Percentiles rank a stretch among this genome's conserved stretches.
phyloP scores from a whole-genome alignment of 805 yeast species.

The Hagleromyces aurorensis region DNA sequence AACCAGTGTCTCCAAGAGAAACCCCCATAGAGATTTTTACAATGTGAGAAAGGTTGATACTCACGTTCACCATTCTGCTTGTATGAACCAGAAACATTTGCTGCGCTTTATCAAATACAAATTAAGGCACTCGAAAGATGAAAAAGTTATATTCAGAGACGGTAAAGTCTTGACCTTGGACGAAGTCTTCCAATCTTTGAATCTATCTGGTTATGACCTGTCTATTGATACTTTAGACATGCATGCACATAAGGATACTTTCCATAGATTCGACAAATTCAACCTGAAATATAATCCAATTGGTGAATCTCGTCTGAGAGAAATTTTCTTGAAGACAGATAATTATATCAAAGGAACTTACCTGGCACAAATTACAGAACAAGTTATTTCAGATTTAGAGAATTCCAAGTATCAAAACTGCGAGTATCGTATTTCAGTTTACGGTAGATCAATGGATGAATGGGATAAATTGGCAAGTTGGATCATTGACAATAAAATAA shows the following conservation, averaged over 20 bases:
- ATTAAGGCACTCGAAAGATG: slow-evolving; percentile 77
- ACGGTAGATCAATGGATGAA: slow-evolving; percentile 83
- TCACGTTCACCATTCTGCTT: slow-evolving; percentile 97
- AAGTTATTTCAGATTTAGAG: slow-evolving; percentile 90
- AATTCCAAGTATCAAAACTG: slow-evolving; percentile 95
- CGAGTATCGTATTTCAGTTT: slow-evolving; percentile 89
- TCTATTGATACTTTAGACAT: slow-evolving; percentile 95
- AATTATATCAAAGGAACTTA: slow-evolving; percentile 83
- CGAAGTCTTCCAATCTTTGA: slow-evolving; percentile 88
- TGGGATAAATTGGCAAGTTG: slow-evolving; percentile 95
- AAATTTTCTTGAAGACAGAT: slow-evolving; percentile 91
- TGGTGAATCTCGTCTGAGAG: slow-evolving; percentile 96
- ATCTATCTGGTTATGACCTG: slow-evolving; percentile 87
- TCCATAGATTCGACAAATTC: slow-evolving; percentile 96
- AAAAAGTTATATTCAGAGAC: slow-evolving; percentile 90
- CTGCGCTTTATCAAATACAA: slow-evolving; percentile 91
- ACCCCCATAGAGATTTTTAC: slow-evolving; percentile 80
- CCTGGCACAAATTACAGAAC: slow-evolving; percentile 87
- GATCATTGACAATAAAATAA: slow-evolving; percentile 87
- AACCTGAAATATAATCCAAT: slow-evolving; percentile 95
- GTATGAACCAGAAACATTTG: slow-evolving; percentile 97
- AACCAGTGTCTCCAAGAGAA: slow-evolving; percentile 77
- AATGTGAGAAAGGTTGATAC: slow-evolving; percentile 48
- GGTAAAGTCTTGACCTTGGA: slow-evolving; percentile 75
- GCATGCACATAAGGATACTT: slow-evolving; percentile 98